phyloP scores from a whole-genome alignment of 192 early-diverging fungal genomes.

The Backusella westeae region DNA sequence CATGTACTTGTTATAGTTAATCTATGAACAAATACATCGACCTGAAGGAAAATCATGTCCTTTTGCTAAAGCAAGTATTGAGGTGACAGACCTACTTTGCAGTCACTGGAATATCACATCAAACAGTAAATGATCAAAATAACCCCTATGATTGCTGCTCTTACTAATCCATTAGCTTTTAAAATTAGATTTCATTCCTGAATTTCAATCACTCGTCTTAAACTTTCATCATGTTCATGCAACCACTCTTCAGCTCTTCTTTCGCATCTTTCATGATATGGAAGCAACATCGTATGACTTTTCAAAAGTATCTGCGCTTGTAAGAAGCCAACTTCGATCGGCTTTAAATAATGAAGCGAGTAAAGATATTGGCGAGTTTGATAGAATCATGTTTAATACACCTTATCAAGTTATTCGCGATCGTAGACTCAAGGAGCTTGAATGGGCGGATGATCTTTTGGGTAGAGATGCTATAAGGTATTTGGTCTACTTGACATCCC shows the following conservation, averaged over 20 bases:
- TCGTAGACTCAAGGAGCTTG: constrained; percentile 64
- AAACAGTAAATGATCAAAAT: constrained; percentile 46
- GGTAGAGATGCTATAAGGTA: constrained; percentile 59
- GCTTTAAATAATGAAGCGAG: constrained; percentile 31
- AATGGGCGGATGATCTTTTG: constrained; percentile 64
- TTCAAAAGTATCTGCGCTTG: constrained; percentile 51
- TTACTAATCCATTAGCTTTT: neutral
- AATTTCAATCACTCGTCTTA: constrained; percentile 64
- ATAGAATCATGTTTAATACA: constrained; percentile 57
- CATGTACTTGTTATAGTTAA: constrained; percentile 27
- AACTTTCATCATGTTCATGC: constrained; percentile 56
- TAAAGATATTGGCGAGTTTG: constrained; percentile 48
- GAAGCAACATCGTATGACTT: constrained; percentile 52
- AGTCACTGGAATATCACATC: constrained; percentile 70
- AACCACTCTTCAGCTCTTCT: constrained; percentile 52
- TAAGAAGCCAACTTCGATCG: constrained; percentile 61
- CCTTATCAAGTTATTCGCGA: constrained; percentile 63
- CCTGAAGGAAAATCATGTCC: constrained; percentile 51
- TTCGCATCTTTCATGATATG: constrained; percentile 65
- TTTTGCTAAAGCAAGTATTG: constrained; percentile 58
- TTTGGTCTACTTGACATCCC: neutral
- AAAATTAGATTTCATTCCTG: constrained; percentile 34
- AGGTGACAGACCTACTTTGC: constrained; percentile 63
- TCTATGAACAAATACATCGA: constrained; percentile 43
- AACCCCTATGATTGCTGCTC: too few relatives aligned